Conservation (phyloP, 148 eudicot genomes). For the Beta vulgaris region DNA sequence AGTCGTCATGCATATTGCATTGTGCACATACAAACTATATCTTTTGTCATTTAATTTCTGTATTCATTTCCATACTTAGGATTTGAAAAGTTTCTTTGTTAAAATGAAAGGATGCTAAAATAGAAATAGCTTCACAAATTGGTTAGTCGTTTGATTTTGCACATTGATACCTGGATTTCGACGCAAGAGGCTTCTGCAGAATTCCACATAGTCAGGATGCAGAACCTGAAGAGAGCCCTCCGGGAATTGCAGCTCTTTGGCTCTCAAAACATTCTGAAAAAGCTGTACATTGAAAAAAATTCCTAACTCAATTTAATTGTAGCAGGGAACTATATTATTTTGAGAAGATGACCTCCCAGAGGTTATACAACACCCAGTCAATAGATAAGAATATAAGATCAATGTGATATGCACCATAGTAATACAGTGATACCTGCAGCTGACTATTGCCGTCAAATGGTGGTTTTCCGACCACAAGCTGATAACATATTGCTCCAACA, state of each 20-base stretch:
- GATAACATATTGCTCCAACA: slow-evolving; percentile 53
- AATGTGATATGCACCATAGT: neutral
- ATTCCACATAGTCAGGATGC: slow-evolving; percentile 45
- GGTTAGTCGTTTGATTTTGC: neutral
- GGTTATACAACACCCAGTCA: neutral
- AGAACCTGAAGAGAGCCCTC: slow-evolving; percentile 38
- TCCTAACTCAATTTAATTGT: neutral
- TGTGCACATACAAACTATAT: neutral
- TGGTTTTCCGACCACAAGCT: slow-evolving; percentile 48
- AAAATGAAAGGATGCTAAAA: neutral
- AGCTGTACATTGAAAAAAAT: slow-evolving; percentile 32
- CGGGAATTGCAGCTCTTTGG: slow-evolving; percentile 43
- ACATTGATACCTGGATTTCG: slow-evolving; percentile 40
- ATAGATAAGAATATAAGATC: neutral
- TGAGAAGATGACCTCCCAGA: neutral
- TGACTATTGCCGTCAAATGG: slow-evolving; percentile 46
- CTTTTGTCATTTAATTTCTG: neutral
- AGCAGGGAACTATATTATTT: neutral
- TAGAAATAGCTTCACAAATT: slow-evolving; percentile 5
- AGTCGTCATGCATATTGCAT: neutral
- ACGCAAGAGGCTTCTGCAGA: slow-evolving; percentile 51
- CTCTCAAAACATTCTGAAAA: slow-evolving; percentile 44
- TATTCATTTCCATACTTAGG: neutral
- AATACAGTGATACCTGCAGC: slow-evolving; percentile 28
- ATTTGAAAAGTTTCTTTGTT: neutral